These are phyloP conservation scores for Fusarium sp. DNA, from an alignment of 2,329 filamentous ascomycete species.

Conservation along the genomic window DNA sequence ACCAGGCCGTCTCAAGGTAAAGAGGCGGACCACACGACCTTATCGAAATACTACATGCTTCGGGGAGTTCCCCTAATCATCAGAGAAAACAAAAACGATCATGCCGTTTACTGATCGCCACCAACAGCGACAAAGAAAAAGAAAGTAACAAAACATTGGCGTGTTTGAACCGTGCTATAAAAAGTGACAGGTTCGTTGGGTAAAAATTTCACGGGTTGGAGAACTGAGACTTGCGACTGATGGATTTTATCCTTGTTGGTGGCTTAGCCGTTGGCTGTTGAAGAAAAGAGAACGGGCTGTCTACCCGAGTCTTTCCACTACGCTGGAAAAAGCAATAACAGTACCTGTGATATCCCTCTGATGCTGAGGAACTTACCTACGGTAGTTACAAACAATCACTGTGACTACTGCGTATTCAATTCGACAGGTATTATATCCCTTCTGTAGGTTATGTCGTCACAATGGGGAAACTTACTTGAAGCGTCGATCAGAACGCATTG, in stretches of 20 bases:
- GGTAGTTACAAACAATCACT: no score
- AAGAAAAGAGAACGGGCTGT: not conserved
- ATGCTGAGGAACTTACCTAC: no score
- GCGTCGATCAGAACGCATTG: not conserved
- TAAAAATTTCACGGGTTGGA: not conserved
- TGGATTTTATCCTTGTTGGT: not conserved
- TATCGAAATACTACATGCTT: not conserved
- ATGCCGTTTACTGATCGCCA: not conserved
- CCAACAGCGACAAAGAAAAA: not conserved
- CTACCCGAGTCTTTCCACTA: not conserved
- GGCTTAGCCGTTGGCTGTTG: not conserved
- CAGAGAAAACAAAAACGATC: not conserved
- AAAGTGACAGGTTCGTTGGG: not conserved
- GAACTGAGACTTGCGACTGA: not conserved
- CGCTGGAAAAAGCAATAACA: not conserved
- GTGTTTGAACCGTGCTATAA: not conserved
- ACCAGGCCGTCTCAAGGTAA: no score
- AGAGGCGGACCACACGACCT: not conserved
- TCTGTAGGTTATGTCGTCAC: no score
- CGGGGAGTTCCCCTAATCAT: not conserved
- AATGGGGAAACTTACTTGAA: fast-evolving
- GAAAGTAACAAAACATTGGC: not conserved
- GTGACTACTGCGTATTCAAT: no score
- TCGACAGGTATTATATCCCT: no score
- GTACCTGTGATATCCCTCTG: no score